Conservation (phyloP, 2,329 filamentous ascomycete genomes). For the Aureobasidium musti region DNA sequence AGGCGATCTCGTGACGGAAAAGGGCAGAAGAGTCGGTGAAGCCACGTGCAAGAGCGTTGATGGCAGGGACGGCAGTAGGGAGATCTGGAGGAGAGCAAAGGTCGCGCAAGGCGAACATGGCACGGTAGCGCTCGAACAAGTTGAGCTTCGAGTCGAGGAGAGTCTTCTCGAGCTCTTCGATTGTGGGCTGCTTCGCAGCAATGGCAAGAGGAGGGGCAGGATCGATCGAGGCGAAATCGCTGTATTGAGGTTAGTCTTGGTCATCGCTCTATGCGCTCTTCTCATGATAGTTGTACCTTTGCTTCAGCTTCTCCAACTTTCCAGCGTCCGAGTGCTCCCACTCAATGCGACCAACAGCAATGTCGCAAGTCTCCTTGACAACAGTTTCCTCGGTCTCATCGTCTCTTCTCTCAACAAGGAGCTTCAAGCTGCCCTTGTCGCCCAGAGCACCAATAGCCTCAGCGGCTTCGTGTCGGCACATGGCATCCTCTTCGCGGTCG, state of each 20-base stretch:
- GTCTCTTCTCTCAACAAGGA: constrained; percentile 74
- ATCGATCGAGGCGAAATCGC: constrained; percentile 94
- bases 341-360: constrained; percentile 88
- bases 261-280: not conserved
- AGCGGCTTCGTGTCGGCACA: constrained; percentile 95
- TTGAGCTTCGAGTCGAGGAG: constrained; percentile 77
- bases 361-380: constrained; percentile 94
- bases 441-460: constrained; percentile 91
- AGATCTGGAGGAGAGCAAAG: constrained; percentile 90
- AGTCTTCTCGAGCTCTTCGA: constrained; percentile 71
- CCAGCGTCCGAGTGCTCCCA: constrained; percentile 81
- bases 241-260: constrained; percentile 46
- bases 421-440: constrained; percentile 68
- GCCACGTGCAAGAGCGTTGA: constrained; percentile 81
- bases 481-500: constrained; percentile 80
- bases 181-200: constrained; percentile 60
- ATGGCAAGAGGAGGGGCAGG: constrained; percentile 86
- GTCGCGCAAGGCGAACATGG: constrained; percentile 97
- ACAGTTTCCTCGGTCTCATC: constrained; percentile 73
- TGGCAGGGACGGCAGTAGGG: constrained; percentile 82
- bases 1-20: constrained; percentile 96
- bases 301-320: constrained; percentile 73
- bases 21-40: constrained; percentile 84
- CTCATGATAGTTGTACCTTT: constrained; percentile 61
- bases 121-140: constrained; percentile 90